phyloP scores from a whole-genome alignment of 1,284 basidiomycete species.

The Pseudozyma hubeiensis region DNA sequence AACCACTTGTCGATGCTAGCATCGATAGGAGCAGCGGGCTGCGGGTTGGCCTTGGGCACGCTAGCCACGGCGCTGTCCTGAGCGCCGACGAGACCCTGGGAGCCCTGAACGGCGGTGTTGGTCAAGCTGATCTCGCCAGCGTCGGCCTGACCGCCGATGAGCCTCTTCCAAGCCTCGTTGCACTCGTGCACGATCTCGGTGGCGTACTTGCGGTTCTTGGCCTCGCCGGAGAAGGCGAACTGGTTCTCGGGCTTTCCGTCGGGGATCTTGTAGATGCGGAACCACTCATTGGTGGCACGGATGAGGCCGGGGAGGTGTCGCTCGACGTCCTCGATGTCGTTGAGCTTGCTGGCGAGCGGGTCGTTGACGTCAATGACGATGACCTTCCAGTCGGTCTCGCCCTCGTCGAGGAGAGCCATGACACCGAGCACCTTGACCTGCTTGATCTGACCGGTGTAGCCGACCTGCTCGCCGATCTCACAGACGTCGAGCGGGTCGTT shows the following conservation, averaged over 20 bases:
- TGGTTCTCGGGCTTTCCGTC: conserved; percentile 99
- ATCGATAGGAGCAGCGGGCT: conserved; percentile 67
- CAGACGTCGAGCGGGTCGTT: conserved; percentile 99
- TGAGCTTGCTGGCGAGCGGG: conserved; percentile 93
- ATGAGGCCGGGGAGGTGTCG: conserved; percentile 91
- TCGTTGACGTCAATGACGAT: conserved; percentile 93
- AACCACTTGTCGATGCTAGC: conserved; percentile 69
- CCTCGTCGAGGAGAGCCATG: conserved; percentile 82
- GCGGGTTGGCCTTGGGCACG: conserved; percentile 79
- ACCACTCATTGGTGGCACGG: conserved; percentile 83
- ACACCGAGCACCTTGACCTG: conserved; percentile 99
- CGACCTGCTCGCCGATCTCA: conserved; percentile 99
- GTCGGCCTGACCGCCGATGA: conserved; percentile 80
- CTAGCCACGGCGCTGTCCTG: conserved; percentile 77
- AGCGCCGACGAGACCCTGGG: conserved; percentile 75
- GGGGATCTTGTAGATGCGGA: conserved; percentile 92
- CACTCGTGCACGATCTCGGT: conserved; percentile 98
- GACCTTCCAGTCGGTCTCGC: conserved; percentile 67
- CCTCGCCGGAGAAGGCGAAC: conserved; percentile 99
- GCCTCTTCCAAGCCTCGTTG: conserved; percentile 97
- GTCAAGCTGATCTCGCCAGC: conserved; percentile 68
- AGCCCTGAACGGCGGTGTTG: conserved; percentile 78
- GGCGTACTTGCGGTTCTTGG: conserved; percentile 97
- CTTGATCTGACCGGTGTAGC: conserved; percentile 97
- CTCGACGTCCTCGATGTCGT: conserved; percentile 99